Evolutionary conservation across 371 early-diverging fungal species (phyloP).

Genomic region (Mortierella sp.): DNA sequence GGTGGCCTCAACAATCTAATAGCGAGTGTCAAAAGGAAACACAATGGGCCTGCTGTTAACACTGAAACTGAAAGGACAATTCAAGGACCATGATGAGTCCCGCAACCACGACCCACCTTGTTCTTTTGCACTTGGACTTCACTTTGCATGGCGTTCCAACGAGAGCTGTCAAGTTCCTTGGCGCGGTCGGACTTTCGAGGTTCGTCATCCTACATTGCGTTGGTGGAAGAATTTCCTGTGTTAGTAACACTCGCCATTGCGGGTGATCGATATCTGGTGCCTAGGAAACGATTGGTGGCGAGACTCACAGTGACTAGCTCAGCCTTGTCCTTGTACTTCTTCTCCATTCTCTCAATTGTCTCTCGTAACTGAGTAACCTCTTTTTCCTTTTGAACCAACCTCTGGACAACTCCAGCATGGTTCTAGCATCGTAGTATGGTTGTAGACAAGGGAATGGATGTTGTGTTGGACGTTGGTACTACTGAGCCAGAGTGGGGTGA

Average conservation of each 20-base stretch:
- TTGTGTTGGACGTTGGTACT: neutral
- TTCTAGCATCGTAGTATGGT: slow-evolving; percentile 28
- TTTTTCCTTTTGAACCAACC: slow-evolving; percentile 56
- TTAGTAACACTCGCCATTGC: neutral
- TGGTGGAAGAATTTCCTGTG: neutral
- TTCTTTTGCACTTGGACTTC: slow-evolving; percentile 50
- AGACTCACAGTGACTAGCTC: slow-evolving; percentile 50
- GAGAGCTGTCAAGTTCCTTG: slow-evolving; percentile 49
- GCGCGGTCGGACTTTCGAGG: slow-evolving; percentile 48
- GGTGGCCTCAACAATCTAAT: slow-evolving; percentile 43
- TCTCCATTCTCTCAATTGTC: slow-evolving; percentile 52
- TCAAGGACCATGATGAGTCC: too few relatives aligned
- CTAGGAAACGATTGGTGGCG: neutral
- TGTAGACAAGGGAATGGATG: neutral
- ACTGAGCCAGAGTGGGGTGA: neutral
- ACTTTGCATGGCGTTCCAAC: slow-evolving; percentile 49
- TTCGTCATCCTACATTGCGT: slow-evolving; percentile 39
- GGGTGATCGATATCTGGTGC: too few relatives aligned
- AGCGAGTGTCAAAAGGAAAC: too few relatives aligned
- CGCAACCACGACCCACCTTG: slow-evolving; percentile 33
- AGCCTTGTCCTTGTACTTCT: slow-evolving; percentile 54
- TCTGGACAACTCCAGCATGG: slow-evolving; percentile 54
- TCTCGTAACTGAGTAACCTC: slow-evolving; percentile 53
- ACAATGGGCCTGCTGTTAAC: too few relatives aligned
- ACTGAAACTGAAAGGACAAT: too few relatives aligned